Evolutionary conservation across 306 rosid genomes (phyloP).

Genomic region (Inga oerstediana): DNA sequence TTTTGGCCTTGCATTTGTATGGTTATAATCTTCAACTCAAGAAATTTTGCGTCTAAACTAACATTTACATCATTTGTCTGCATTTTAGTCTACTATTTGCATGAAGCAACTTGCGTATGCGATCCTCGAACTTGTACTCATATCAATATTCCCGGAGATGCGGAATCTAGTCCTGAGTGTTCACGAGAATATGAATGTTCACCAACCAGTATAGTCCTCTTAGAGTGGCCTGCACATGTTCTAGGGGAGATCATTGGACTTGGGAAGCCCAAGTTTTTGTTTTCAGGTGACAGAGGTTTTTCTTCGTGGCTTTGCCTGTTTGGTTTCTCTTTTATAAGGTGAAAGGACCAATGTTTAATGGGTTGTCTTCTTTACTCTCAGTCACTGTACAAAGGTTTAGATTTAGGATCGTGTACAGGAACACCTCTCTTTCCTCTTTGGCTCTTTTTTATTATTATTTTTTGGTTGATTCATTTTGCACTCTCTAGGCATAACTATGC

Average conservation of each 20-base stretch:
- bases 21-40: not conserved
- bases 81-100: constrained; percentile 78
- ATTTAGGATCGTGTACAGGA: constrained; percentile 46
- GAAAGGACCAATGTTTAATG: constrained; percentile 15
- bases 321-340: constrained; percentile 12
- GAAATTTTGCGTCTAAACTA: constrained; percentile 18
- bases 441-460: not conserved
- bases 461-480: constrained; percentile 30
- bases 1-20: not conserved
- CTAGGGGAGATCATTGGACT: constrained; percentile 17
- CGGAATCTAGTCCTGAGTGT: constrained; percentile 63
- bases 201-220: constrained; percentile 59
- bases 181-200: constrained; percentile 58
- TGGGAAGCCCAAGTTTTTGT: constrained; percentile 21
- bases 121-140: constrained; percentile 73
- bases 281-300: constrained; percentile 14
- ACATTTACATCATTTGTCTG: constrained; percentile 11
- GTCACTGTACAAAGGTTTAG: constrained; percentile 27
- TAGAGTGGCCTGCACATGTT: constrained; percentile 38
- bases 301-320: constrained; percentile 1
- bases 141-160: constrained; percentile 89
- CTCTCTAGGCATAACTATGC: constrained; percentile 20
- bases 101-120: constrained; percentile 90
- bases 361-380: not conserved
- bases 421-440: not conserved